Percentiles rank a stretch among this genome's conserved stretches.
These are phyloP conservation scores for Theobroma cacao DNA, from an alignment of 345 rosid species.

Conservation along the genomic window DNA sequence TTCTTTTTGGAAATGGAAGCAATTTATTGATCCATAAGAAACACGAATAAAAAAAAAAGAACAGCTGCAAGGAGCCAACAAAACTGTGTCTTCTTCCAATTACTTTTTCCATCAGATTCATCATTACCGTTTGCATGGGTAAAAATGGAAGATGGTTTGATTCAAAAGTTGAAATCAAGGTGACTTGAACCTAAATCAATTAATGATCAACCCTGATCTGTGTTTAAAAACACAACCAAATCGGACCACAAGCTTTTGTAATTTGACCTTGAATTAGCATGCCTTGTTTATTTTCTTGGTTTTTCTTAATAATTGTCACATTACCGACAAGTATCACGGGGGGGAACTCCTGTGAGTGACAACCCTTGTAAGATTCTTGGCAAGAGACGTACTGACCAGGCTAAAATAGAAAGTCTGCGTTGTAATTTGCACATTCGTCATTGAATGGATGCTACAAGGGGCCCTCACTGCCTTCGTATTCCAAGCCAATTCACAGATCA, in stretches of 20 bases:
- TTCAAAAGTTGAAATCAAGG: too few species aligned
- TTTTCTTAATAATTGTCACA: too few species aligned
- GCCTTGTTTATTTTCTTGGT: too few species aligned
- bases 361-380: not conserved
- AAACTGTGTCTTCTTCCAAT: too few species aligned
- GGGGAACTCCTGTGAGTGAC: not conserved
- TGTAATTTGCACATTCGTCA: not conserved
- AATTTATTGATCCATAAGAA: not conserved
- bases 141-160: too few species aligned
- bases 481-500: not conserved
- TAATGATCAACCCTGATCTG: not conserved
- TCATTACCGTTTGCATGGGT: too few species aligned
- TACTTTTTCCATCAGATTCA: too few species aligned
- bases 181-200: too few species aligned
- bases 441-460: not conserved
- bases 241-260: too few species aligned
- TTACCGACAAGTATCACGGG: constrained; percentile 10
- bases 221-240: not conserved
- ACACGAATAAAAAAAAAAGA: not conserved
- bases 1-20: not conserved
- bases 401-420: not conserved
- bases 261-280: too few species aligned
- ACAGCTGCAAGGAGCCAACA: too few species aligned
- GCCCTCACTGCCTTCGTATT: not conserved
- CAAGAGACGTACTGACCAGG: not conserved